phyloP scores from a whole-genome alignment of 352 stramenopile species.

The Pythium plurisporium region DNA sequence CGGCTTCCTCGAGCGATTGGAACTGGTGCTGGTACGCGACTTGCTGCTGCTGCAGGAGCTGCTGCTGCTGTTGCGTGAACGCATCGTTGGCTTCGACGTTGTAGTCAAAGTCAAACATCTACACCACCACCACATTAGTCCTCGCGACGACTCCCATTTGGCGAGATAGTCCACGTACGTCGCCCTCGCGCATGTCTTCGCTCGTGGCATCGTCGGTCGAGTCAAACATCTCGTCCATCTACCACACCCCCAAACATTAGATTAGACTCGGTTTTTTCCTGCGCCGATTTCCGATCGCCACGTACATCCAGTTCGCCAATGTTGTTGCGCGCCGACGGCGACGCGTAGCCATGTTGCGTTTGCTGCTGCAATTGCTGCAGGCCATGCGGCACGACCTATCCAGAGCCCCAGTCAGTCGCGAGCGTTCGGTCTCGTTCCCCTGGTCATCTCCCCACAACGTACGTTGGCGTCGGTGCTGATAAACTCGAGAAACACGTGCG shows the following conservation, averaged over 20 bases:
- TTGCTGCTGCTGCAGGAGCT: conserved; percentile 46
- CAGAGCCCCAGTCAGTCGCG: not conserved
- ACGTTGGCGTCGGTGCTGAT: conserved; percentile 76
- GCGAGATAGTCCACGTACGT: conserved; percentile 25
- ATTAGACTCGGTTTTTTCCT: no score
- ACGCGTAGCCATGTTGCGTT: conserved; percentile 5
- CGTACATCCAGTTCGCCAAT: conserved; percentile 79
- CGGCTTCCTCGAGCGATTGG: conserved; percentile 19
- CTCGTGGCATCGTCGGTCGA: conserved; percentile 62
- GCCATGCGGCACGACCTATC: conserved; percentile 37
- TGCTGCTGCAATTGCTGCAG: conserved; percentile 31
- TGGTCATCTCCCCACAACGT: conserved; percentile 1
- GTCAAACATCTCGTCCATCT: conserved; percentile 80
- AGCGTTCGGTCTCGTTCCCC: not conserved
- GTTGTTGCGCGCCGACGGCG: conserved; percentile 30
- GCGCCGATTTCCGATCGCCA: no score
- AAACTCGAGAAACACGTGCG: conserved; percentile 81
- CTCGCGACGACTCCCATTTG: not conserved
- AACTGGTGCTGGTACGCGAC: conserved; percentile 43
- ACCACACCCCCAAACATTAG: not conserved
- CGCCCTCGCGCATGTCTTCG: conserved; percentile 49
- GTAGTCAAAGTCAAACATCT: conserved; percentile 79
- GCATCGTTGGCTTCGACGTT: conserved; percentile 46
- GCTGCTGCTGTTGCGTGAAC: conserved; percentile 41
- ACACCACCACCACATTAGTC: not conserved